phyloP scores from a whole-genome alignment of 1,139 yeast genomes.

The Meyerozyma guilliermondii region DNA sequence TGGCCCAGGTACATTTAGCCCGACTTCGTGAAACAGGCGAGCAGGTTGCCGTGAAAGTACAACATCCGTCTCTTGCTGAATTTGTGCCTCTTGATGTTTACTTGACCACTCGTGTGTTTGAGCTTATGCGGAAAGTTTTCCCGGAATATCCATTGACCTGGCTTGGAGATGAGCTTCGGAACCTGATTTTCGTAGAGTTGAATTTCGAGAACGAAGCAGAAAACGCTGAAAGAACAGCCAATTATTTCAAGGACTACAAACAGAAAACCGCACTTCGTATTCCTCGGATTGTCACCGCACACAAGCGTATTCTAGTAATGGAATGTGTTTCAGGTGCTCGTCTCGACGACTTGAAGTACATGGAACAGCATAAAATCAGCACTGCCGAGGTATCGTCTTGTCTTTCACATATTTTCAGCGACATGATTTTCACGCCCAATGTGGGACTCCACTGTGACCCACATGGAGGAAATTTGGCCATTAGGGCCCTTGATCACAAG shows the following conservation, averaged over 20 bases:
- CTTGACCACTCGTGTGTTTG: constrained; percentile 73
- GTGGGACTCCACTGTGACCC: constrained; percentile 97
- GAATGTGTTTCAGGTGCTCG: constrained; percentile 82
- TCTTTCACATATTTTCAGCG: constrained; percentile 83
- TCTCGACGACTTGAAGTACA: constrained; percentile 66
- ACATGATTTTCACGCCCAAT: constrained; percentile 90
- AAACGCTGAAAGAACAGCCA: constrained; percentile 66
- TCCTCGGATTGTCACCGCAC: constrained; percentile 67
- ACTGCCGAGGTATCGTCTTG: constrained; percentile 80
- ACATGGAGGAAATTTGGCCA: constrained; percentile 94
- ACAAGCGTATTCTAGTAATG: constrained; percentile 76
- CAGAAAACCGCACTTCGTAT: constrained; percentile 69
- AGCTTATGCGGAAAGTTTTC: constrained; percentile 68
- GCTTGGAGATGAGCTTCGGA: constrained; percentile 89
- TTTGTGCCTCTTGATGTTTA: constrained; percentile 88
- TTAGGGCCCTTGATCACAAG: constrained; percentile 37
- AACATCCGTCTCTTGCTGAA: constrained; percentile 83
- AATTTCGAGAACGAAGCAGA: constrained; percentile 84
- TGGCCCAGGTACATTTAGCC: constrained; percentile 93
- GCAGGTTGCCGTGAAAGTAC: constrained; percentile 88
- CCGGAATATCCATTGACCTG: constrained; percentile 93
- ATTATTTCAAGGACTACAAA: constrained; percentile 56
- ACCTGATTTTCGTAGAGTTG: constrained; percentile 80
- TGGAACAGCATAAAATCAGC: constrained; percentile 59
- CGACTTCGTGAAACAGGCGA: constrained; percentile 54